Conservation (phyloP, 1,284 basidiomycete genomes). For the Caloboletus firmus region DNA sequence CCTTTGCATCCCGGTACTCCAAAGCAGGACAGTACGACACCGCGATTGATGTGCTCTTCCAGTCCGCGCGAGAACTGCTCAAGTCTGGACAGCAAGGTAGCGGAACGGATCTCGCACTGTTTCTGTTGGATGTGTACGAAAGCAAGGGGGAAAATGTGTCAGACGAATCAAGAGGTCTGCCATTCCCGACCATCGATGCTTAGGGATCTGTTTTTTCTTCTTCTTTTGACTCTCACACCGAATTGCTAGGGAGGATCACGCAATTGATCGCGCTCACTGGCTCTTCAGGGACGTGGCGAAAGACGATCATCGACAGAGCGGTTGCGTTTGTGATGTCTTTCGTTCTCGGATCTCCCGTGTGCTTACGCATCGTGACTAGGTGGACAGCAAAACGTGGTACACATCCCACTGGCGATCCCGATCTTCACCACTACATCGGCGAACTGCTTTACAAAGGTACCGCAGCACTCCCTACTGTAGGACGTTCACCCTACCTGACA, state of each 20-base stretch:
- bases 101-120: conserved; percentile 78
- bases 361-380: conserved; percentile 39
- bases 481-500: background rate
- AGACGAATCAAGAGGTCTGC: conserved; percentile 72
- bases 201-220: background rate
- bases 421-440: conserved; percentile 84
- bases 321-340: conserved; percentile 58
- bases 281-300: conserved; percentile 74
- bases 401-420: conserved; percentile 83
- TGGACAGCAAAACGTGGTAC: conserved; percentile 79
- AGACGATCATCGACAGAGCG: conserved; percentile 76
- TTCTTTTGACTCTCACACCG: conserved; percentile 12
- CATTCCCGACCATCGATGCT: background rate
- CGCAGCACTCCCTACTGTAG: conserved; percentile 14
- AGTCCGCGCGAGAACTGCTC: conserved; percentile 78
- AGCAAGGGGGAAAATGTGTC: conserved; percentile 63
- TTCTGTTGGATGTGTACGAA: conserved; percentile 81
- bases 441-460: conserved; percentile 85
- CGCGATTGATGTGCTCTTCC: conserved; percentile 87
- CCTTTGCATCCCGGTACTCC: conserved; percentile 84
- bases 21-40: conserved; percentile 78
- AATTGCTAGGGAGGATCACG: conserved; percentile 63
- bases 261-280: conserved; percentile 81
- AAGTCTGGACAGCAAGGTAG: conserved; percentile 87
- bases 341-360: conserved; percentile 6